Conservation (phyloP, 179 eudicot species). For the Drosera spatulata region DNA sequence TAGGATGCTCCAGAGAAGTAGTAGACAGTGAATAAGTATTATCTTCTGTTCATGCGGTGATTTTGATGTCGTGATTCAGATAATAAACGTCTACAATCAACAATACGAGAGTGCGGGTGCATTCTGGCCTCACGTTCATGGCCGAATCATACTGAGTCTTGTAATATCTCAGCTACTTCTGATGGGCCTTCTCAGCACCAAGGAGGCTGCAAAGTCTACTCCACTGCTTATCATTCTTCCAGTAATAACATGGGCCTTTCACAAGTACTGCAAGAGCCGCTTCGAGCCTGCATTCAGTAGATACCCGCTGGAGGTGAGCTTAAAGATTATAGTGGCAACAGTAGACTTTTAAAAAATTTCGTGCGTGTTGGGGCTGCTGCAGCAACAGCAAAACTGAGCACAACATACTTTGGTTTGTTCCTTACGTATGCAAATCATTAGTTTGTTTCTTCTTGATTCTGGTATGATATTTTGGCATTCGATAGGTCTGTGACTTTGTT, state of each 20-base stretch:
- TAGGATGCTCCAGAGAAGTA: no score
- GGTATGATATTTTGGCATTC: no score
- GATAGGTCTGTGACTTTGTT: no score
- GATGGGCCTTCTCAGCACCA: constrained; percentile 72
- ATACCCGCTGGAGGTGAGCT: constrained; percentile 65
- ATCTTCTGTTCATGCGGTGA: neutral
- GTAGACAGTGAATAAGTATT: no score
- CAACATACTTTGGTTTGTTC: no score
- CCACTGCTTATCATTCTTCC: constrained; percentile 77
- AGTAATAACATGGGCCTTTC: constrained; percentile 60
- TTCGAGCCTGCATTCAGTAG: constrained; percentile 68
- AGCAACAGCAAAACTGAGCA: no score
- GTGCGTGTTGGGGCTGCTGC: no score
- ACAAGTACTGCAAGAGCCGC: constrained; percentile 70
- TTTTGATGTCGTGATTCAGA: constrained; percentile 23
- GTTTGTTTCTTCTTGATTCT: no score
- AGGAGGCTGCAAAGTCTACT: constrained; percentile 42
- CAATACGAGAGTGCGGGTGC: constrained; percentile 89
- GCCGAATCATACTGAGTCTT: constrained; percentile 49
- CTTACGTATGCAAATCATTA: no score
- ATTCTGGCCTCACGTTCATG: constrained; percentile 90
- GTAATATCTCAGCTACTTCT: constrained; percentile 71
- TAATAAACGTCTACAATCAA: constrained; percentile 88
- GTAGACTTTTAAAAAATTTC: no score
- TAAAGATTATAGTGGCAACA: no score